These are phyloP conservation scores for Aspergillus ruber DNA, from an alignment of 2,329 filamentous ascomycete genomes.

Conservation along the genomic window DNA sequence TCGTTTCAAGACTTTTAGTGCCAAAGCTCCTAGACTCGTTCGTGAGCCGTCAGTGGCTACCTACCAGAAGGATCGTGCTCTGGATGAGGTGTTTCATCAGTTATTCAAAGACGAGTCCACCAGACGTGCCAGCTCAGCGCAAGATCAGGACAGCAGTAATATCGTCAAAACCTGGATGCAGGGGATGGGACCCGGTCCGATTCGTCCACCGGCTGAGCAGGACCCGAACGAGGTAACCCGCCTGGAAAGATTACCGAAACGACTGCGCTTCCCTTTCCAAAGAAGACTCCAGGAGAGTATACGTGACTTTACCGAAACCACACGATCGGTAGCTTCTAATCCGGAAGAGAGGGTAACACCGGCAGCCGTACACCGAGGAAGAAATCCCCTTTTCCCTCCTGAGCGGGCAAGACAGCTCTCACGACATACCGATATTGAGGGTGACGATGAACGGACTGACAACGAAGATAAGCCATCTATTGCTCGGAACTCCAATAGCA, in stretches of 20 bases:
- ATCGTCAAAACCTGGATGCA: conserved; percentile 92
- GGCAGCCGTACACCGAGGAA: conserved; percentile 30
- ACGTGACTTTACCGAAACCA: conserved; percentile 46
- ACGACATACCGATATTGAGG: conserved; percentile 72
- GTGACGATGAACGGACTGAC: conserved; percentile 82
- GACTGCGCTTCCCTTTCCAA: conserved; percentile 46
- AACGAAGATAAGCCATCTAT: conserved; percentile 49
- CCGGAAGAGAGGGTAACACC: conserved; percentile 44
- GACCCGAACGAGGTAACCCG: conserved; percentile 53
- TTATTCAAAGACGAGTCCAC: conserved; percentile 58
- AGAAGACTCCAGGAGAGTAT: conserved; percentile 17
- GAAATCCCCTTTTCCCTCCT: conserved; percentile 16
- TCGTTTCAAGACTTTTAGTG: conserved; percentile 64
- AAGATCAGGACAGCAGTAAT: conserved; percentile 67
- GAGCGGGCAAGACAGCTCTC: conserved; percentile 40
- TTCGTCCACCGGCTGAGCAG: conserved; percentile 55
- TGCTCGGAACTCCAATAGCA: conserved; percentile 11
- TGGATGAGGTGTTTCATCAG: conserved; percentile 84
- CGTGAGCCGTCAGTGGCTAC: conserved; percentile 83
- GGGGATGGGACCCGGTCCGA: conserved; percentile 49
- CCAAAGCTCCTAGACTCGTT: conserved; percentile 54
- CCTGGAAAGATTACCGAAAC: conserved; percentile 48
- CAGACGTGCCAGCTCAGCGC: conserved; percentile 49
- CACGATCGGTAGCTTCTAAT: conserved; percentile 52
- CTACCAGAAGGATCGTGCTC: conserved; percentile 78